Base-by-base conservation (phyloP, 495 filamentous ascomycete species). In the Aspergillus cavernicola region DNA sequence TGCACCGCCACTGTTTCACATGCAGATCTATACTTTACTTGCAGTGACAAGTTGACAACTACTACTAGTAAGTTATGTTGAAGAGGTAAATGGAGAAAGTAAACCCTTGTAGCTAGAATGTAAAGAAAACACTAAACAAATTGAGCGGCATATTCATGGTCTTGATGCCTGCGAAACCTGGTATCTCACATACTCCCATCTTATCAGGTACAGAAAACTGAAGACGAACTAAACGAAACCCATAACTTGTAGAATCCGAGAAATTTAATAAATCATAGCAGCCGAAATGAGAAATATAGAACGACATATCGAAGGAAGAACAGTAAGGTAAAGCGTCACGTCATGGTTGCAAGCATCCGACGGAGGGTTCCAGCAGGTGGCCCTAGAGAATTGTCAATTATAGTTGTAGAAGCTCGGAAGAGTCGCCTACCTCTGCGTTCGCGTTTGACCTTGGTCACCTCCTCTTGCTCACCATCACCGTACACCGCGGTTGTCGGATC, bases 341-440 rank as follows among this genome's bases (percentile, higher is more conserved):
- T 90, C 51, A 93, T 67, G 19, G 89, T 92, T 28, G 84, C 83
- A 62, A 92, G 70, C 86, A 90, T 88, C 32, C 85, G 85, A 55
- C 81, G 85, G 60, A 92, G 65, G 36, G 87, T 60, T 38, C 75
- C 77, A 24, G 87, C 81, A 45, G 83, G 78, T 2, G 86, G 79
- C 50, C 65, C 79, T 82, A 62, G 51, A 41, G 22, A 46, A n/a
- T 43, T 52, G 35, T 69, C 41, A 60, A 24, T 56, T 53, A 45
- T 64, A 53, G 15, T 43, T 32, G 44, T 49, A 24, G 52, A 75
- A 67, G 66, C 72, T 80, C 43, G 67, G 57, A 59, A 67, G 70
- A 87, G 79, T 70, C 76, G 76, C 85, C 78, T 90, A 95, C 91
- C 88, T 86, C 81, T 89, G 70, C 84, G 84, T 65, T 95, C 88